phyloP scores from a whole-genome alignment of 805 yeast species.

The Wickerhamomyces queroliae region DNA sequence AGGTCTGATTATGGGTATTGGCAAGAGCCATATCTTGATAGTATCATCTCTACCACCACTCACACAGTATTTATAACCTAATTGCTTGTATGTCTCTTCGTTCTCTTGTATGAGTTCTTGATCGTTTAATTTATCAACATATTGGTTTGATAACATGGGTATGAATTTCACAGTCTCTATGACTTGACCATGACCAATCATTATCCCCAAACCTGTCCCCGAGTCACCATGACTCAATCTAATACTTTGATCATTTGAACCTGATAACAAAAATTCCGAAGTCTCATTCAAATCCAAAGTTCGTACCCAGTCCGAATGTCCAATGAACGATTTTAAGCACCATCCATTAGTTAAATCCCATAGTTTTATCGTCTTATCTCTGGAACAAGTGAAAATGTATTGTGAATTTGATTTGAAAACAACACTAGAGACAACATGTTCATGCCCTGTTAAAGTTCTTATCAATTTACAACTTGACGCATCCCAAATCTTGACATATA shows the following conservation, averaged over 20 bases:
- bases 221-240: slow-evolving; percentile 60
- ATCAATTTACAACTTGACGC: slow-evolving; percentile 44
- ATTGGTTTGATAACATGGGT: slow-evolving; percentile 43
- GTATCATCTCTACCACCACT: slow-evolving; percentile 78
- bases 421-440: slow-evolving; percentile 72
- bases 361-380: slow-evolving; percentile 54
- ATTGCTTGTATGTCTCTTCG: slow-evolving; percentile 22
- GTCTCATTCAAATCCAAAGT: slow-evolving; percentile 45
- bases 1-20: slow-evolving; percentile 53
- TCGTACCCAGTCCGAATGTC: slow-evolving; percentile 90
- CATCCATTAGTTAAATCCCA: slow-evolving; percentile 71
- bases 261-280: slow-evolving; percentile 60
- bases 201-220: slow-evolving; percentile 61
- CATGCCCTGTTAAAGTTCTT: slow-evolving; percentile 76
- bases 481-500: slow-evolving; percentile 68
- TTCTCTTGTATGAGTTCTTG: slow-evolving; percentile 20
- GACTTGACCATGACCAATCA: slow-evolving; percentile 80
- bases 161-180: slow-evolving; percentile 68
- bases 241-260: slow-evolving; percentile 74
- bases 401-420: slow-evolving; percentile 44
- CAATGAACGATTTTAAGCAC: slow-evolving; percentile 58
- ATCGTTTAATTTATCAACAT: slow-evolving; percentile 38
- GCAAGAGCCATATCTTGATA: slow-evolving; percentile 73
- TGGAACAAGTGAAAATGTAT: slow-evolving; percentile 52
- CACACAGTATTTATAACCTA: slow-evolving; percentile 69